These are phyloP conservation scores for Eucalyptus cladocalyx DNA, from an alignment of 345 rosid species.

Conservation along the genomic window DNA sequence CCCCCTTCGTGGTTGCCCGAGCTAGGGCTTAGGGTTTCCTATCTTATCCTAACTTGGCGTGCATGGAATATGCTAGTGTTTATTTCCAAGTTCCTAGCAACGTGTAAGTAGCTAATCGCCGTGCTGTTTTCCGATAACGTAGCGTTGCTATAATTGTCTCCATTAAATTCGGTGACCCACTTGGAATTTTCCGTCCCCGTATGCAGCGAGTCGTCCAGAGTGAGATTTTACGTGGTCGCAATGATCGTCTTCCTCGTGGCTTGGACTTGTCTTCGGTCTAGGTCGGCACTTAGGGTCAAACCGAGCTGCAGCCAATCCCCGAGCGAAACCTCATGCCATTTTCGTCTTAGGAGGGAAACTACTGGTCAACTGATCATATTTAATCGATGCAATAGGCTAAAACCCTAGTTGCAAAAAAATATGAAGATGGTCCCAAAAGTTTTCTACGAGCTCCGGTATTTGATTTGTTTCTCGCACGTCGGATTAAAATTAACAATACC, in stretches of 20 bases:
- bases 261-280: background rate
- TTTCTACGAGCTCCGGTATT: background rate
- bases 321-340: background rate
- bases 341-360: background rate
- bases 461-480: background rate
- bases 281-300: background rate
- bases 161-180: background rate
- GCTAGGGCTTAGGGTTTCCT: background rate
- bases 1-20: background rate
- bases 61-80: background rate
- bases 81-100: background rate
- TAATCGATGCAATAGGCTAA: background rate
- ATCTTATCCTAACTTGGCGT: background rate
- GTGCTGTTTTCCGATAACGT: background rate
- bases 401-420: background rate
- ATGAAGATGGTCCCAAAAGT: background rate
- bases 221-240: background rate
- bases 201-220: background rate
- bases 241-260: background rate
- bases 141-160: background rate
- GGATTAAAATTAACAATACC: background rate
- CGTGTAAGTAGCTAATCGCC: background rate
- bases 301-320: background rate
- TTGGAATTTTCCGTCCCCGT: background rate
- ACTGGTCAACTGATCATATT: background rate